Base-by-base conservation (phyloP, 805 yeast species). In the Starmerella cellae region DNA sequence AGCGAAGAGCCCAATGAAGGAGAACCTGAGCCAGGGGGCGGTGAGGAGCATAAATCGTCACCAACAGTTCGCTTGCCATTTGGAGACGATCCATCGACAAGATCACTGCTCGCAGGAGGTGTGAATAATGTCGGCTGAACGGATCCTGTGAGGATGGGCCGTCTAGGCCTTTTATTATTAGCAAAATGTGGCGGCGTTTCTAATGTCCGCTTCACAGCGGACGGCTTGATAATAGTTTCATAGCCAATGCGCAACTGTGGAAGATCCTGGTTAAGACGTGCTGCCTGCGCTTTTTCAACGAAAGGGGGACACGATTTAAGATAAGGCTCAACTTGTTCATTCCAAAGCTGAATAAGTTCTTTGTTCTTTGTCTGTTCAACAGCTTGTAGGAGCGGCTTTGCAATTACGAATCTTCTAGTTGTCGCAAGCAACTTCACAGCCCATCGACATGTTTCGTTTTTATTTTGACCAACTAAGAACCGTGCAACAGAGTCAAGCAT, bases 81-180 rank as follows among this genome's bases (percentile, higher is more conserved):
- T 10, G 24, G 27, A 21, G 40, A 33, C 13, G 46, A 27, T 10
- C 32, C 49, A 4, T 43, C 46, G 11, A 20, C 10, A 5, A 29
- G n/a, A 18, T 48, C 49, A 20, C 46, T 40, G 35, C 46, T 49
- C 5, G 40, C 42, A 3, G 53, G 53, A 3, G 53, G 52, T 4
- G 46, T 39, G 11, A 39, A 24, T 1, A 42, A 26, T 4, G 44
- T 20, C 11, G 40, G 33, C 2, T 48, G 51, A 2, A 42, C 24
- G 1, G 47, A 33, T 11, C 49, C 51, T 8, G 51, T 42, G 3
- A 47, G 40, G 2, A 47, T 42, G 13, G 41, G 26, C 2, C 48
- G 39, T 16, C 43, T 31, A 1, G 46, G 46, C 0, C 49, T 41
- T 20, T 49, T 49, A 6, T 34, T 8, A 23, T 9, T 13, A 1